These are phyloP conservation scores for Camelina hispida DNA, from an alignment of 345 rosid species.

Conservation along the genomic window DNA sequence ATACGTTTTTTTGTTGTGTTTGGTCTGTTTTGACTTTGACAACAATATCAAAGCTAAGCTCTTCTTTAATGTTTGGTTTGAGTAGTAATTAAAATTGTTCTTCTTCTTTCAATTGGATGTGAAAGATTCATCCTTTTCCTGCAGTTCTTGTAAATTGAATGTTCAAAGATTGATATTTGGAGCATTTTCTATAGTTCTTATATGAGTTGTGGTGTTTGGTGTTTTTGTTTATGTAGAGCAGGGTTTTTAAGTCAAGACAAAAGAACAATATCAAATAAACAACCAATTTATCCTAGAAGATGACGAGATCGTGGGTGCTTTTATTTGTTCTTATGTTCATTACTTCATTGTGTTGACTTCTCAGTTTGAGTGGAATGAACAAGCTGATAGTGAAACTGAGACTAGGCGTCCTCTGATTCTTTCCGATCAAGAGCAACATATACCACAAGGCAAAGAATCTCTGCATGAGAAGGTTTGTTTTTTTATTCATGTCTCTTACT, in stretches of 20 bases:
- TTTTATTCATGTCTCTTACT: background rate
- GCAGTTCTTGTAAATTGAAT: background rate
- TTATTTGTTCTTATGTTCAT: constrained; percentile 63
- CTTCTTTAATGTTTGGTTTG: too few relatives aligned
- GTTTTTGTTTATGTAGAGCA: constrained; percentile 28
- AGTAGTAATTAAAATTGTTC: too few relatives aligned
- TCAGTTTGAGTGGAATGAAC: constrained; percentile 82
- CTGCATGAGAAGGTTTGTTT: constrained; percentile 69
- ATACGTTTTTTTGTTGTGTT: background rate
- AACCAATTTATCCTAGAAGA: constrained; percentile 29
- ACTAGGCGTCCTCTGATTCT: constrained; percentile 35
- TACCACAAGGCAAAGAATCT: constrained; percentile 53
- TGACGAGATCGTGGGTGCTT: constrained; percentile 78
- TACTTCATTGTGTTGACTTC: constrained; percentile 71
- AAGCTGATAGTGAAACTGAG: constrained; percentile 63
- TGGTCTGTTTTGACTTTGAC: constrained; percentile 30
- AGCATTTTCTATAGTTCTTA: background rate
- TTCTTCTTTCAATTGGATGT: constrained; percentile 8
- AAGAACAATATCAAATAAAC: background rate
- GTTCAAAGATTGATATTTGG: background rate
- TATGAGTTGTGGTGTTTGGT: background rate
- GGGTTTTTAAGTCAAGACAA: constrained; percentile 37
- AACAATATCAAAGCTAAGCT: background rate
- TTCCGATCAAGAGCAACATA: constrained; percentile 49
- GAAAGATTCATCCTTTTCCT: background rate